These are phyloP conservation scores for Viridothelium virens DNA, from an alignment of 495 filamentous ascomycete genomes.

Conservation along the genomic window DNA sequence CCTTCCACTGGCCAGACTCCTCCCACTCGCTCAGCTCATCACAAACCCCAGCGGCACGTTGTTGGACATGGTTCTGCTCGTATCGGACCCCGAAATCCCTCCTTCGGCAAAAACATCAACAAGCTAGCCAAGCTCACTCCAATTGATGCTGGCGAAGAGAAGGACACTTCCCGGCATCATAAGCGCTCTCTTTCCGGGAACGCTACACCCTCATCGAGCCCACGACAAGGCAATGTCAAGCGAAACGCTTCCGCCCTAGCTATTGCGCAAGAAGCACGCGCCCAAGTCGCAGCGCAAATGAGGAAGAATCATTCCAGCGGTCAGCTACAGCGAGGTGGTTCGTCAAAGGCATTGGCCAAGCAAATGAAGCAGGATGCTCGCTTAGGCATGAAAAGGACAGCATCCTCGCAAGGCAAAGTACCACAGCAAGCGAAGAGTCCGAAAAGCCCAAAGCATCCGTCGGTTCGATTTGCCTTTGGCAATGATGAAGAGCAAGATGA, in stretches of 20 bases:
- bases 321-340: conserved; percentile 10
- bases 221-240: conserved; percentile 27
- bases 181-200: conserved; percentile 26
- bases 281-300: not conserved
- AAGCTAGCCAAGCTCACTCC: conserved; percentile 28
- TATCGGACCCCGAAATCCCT: conserved; percentile 23
- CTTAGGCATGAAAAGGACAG: not conserved
- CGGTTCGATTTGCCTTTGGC: conserved; percentile 4
- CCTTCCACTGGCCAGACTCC: conserved; percentile 24
- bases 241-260: conserved; percentile 33
- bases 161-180: conserved; percentile 27
- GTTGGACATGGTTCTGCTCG: conserved; percentile 23
- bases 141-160: conserved; percentile 17
- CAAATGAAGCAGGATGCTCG: conserved; percentile 2
- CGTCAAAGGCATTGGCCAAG: conserved; percentile 5
- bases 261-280: conserved; percentile 17
- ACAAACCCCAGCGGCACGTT: conserved; percentile 26
- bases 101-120: conserved; percentile 29
- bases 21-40: conserved; percentile 15
- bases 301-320: conserved; percentile 16
- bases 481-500: conserved; percentile 28
- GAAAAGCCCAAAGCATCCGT: conserved; percentile 2
- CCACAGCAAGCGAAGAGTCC: not conserved
- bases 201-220: conserved; percentile 24
- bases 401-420: not conserved